Base-by-base conservation (phyloP, 2,329 filamentous ascomycete species). In the Exserohilum turcica region DNA sequence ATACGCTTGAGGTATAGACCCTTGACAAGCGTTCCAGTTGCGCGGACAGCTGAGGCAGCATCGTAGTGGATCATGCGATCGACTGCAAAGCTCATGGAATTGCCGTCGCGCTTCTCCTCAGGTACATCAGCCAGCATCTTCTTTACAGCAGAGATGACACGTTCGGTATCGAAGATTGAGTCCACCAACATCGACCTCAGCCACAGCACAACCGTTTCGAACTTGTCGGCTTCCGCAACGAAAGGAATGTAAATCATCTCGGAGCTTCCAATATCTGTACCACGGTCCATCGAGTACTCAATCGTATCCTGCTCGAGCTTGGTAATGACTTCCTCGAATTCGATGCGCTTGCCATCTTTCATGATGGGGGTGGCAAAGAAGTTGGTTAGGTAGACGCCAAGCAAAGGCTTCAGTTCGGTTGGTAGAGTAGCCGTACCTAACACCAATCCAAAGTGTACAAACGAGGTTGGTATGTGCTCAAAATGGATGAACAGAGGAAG, bases 401-500 rank as follows among this genome's bases (percentile, higher is more conserved):
- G 80, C 18, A 99, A 77, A 3, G 94, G 94, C 70, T 93, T 92
- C 54, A 93, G 82, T 59, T 92, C 84, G n/a, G 89, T 82, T 0
- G 92, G 91, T 1, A 97, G 80, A 28, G 85, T 80, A 2, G 86
- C 83, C 0, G 92, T 96, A 46, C 91, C 91, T 43, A 97, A 80
- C 50, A 94, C 85, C 18, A 97, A 76, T 42, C 86, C 88, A 52
- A 97, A 83, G 64, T 93, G 89, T 6, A 96, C 91, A 72, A 99
- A 99, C 69, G 91, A 96, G 54, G 91, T 95, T 2, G 89, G 88
- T 12, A 97, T 92, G 67, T 96, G 88, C 75, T 99, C 94, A 61
- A 95, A 99, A 75, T 99, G 93, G n/a, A 99, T 82, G 75, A 97
- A 99, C 2, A 97, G 79, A 0, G 91, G 89, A n/a, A 87, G 72